Evolutionary conservation across 805 yeast species (phyloP).

Genomic region (Candida palmyrensis): DNA sequence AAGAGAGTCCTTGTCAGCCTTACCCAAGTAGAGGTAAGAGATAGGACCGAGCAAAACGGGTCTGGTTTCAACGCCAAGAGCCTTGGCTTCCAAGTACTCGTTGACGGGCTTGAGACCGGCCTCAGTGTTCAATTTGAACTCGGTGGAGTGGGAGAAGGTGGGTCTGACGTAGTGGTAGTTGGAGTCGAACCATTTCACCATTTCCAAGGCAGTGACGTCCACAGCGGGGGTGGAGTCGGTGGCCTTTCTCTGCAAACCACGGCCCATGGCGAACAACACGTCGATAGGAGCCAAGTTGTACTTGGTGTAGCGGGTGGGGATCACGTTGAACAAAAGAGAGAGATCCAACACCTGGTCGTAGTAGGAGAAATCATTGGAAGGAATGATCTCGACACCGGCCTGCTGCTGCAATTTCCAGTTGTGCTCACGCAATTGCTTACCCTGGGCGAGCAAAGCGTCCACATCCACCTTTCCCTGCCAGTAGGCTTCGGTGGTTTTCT

Average conservation of each 20-base stretch:
- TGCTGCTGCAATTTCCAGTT: conserved; percentile 98
- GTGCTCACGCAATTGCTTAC: conserved; percentile 90
- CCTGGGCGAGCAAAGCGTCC: conserved; percentile 85
- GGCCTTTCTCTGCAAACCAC: conserved; percentile 98
- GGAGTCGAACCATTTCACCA: conserved; percentile 99
- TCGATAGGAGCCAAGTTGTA: conserved; percentile 84
- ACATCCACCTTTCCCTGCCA: conserved; percentile 91
- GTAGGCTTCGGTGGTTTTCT: conserved; percentile 98
- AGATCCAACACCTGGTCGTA: conserved; percentile 96
- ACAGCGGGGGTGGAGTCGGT: conserved; percentile 83
- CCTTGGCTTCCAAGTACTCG: conserved; percentile 98
- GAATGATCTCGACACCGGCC: conserved; percentile 95
- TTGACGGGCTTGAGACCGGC: conserved; percentile 91
- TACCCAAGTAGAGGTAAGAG: conserved; percentile 91
- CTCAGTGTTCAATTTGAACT: conserved; percentile 77
- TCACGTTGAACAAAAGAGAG: conserved; percentile 87
- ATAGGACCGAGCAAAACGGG: conserved; percentile 97
- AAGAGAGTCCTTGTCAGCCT: conserved; percentile 95
- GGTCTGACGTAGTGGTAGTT: conserved; percentile 99
- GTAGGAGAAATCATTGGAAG: conserved; percentile 97
- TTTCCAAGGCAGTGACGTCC: conserved; percentile 97
- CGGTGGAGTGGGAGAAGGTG: conserved; percentile 91
- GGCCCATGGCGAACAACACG: conserved; percentile 97
- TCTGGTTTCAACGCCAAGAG: conserved; percentile 91
- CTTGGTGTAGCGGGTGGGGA: conserved; percentile 96